phyloP scores from a whole-genome alignment of 352 stramenopile species.

The Pythium aphanidermatum region DNA sequence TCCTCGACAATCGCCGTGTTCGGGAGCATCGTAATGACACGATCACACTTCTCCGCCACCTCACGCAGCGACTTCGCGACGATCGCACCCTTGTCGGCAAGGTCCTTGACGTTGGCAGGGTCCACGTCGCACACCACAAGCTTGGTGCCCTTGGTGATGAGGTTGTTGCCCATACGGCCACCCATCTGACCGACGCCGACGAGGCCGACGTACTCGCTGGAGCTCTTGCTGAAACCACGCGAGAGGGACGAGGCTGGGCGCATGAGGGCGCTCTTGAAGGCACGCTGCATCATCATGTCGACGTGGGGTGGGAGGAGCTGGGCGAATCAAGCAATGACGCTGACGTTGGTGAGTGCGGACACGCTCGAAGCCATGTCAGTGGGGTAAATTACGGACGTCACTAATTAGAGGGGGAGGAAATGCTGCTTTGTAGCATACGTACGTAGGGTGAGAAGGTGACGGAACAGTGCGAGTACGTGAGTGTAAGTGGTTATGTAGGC shows the following conservation, averaged over 20 bases:
- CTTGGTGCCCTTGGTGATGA: slow-evolving; percentile 72
- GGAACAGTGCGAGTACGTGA: too few relatives aligned
- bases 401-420: too few relatives aligned
- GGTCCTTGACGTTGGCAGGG: slow-evolving; percentile 35
- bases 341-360: not conserved
- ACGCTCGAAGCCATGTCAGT: too few relatives aligned
- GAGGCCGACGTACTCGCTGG: slow-evolving; percentile 69
- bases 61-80: slow-evolving; percentile 53
- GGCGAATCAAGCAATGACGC: not conserved
- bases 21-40: slow-evolving; percentile 95
- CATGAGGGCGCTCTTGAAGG: slow-evolving; percentile 2
- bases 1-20: slow-evolving; percentile 84
- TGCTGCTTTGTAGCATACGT: too few relatives aligned
- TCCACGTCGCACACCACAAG: slow-evolving; percentile 80
- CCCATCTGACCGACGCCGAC: slow-evolving; percentile 95
- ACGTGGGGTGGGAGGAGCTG: not conserved
- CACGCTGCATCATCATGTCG: slow-evolving; percentile 10
- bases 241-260: slow-evolving; percentile 4
- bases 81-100: slow-evolving; percentile 47
- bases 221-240: slow-evolving; percentile 13
- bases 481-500: too few relatives aligned
- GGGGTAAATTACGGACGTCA: not conserved
- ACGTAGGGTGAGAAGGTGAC: too few relatives aligned
- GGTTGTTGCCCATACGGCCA: slow-evolving; percentile 90
- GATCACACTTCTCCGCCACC: slow-evolving; percentile 71